Evolutionary conservation across 495 filamentous ascomycete genomes (phyloP), one percentile per base, ranked within the genome.

Genomic region (Aspergillus affinis): DNA sequence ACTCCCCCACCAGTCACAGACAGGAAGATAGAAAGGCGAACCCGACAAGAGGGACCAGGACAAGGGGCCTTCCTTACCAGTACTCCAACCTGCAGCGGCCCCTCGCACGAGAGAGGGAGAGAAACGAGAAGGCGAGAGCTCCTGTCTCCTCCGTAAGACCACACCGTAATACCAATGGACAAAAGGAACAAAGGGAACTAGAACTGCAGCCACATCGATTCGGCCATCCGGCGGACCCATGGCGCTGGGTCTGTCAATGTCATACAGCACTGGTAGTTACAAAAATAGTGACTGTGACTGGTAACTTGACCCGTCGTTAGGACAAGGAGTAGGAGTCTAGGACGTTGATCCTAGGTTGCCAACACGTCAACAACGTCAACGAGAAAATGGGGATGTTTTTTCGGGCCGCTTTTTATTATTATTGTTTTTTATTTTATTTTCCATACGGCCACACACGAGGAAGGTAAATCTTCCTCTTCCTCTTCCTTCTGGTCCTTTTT

Each of bases 181-280:
- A 57, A 48, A 32, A 44, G 48, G 48, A 13, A 57, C 54, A 27
- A 48, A 62, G 47, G 55, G 56, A 48, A 50, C 48, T 60, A 63
- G 36, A 51, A 52, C 48, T 57, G 60, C 58, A 66, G 60, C 64
- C 48, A 63, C 61, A 53, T 41, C 41, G 49, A 57, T 54, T 59
- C 52, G 36, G 62, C 52, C 53, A 56, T 56, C 55, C 51, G 48
- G 55, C 48, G 55, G 58, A 63, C 27, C 64, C 64, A 61, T 60
- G 51, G 60, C 50, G 21, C 51, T 53, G 64, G 61, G 55, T 52
- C 61, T 41, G 53, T 55, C 47, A 58, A 59, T 51, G 51, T 61
- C 58, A 60, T 62, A 59, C 55, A 60, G 54, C 36, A 41, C 36
- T 26, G 23, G 23, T 26, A 26, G 23, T 26, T 26, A 26, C 23